Evolutionary conservation across 106 monocot genomes (phyloP).

Genomic region (Phalaenopsis aphrodite): DNA sequence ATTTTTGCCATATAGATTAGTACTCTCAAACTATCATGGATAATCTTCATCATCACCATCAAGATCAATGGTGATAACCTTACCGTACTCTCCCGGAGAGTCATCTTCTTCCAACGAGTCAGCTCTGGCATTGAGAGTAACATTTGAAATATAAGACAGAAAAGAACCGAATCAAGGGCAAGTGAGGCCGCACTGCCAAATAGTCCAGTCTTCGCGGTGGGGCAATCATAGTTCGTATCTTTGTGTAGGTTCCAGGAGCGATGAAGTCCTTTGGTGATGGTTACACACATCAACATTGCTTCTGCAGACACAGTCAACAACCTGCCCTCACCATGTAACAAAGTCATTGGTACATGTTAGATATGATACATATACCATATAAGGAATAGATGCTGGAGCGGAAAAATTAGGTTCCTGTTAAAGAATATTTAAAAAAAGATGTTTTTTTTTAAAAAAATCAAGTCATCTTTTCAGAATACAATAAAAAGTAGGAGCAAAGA

Average conservation of each 20-base stretch:
- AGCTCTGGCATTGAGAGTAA: conserved; percentile 41
- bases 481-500: too few relatives aligned
- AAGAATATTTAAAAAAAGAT: too few relatives aligned
- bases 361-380: too few relatives aligned
- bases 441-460: too few relatives aligned
- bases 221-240: conserved; percentile 22
- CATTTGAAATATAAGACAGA: conserved; percentile 56
- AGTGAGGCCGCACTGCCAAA: conserved; percentile 72
- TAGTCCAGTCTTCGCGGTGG: conserved; percentile 73
- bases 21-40: too few relatives aligned
- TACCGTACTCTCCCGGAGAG: neutral
- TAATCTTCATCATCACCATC: too few relatives aligned
- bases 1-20: too few relatives aligned
- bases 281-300: conserved; percentile 54
- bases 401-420: too few relatives aligned
- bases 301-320: conserved; percentile 23
- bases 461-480: too few relatives aligned
- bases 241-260: conserved; percentile 43
- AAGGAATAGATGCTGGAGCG: too few relatives aligned
- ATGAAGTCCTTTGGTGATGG: conserved; percentile 42
- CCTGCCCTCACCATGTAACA: conserved; percentile 16
- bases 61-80: too few relatives aligned
- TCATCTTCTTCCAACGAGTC: conserved; percentile 42
- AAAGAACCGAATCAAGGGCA: conserved; percentile 54
- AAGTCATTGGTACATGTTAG: too few relatives aligned